These are phyloP conservation scores for Thymus quinquecostatus DNA, from an alignment of 257 asterid genomes.

Conservation along the genomic window DNA sequence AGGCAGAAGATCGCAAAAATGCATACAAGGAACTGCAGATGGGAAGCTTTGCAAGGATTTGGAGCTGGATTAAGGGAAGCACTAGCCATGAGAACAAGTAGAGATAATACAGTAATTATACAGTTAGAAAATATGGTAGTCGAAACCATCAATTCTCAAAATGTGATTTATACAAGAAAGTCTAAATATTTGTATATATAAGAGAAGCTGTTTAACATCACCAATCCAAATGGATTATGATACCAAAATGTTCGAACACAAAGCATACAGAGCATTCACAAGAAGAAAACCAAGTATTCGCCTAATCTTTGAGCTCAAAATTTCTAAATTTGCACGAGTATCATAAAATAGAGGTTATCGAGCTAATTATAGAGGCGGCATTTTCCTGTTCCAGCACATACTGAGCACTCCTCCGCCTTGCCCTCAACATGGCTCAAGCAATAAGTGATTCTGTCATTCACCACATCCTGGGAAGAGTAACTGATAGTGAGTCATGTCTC, in stretches of 20 bases:
- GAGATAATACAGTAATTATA: slow-evolving; percentile 3
- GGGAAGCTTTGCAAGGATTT: slow-evolving; percentile 38
- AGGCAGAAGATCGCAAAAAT: slow-evolving; percentile 45
- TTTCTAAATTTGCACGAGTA: not conserved
- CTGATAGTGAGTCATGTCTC: not conserved
- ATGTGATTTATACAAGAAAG: slow-evolving; percentile 11
- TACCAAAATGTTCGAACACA: not conserved
- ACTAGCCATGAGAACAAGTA: slow-evolving; percentile 27
- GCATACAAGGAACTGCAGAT: slow-evolving; percentile 42
- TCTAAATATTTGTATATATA: slow-evolving; percentile 3
- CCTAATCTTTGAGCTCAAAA: slow-evolving; percentile 19
- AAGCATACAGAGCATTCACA: not conserved
- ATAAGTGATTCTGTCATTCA: slow-evolving; percentile 79
- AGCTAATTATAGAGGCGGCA: slow-evolving; percentile 56
- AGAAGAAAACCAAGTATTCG: not conserved
- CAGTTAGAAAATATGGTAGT: not conserved
- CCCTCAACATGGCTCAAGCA: slow-evolving; percentile 92
- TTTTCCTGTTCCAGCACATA: slow-evolving; percentile 90
- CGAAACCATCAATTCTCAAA: not conserved
- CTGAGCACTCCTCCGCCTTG: slow-evolving; percentile 80
- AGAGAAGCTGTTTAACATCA: slow-evolving; percentile 10
- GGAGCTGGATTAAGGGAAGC: slow-evolving; percentile 47
- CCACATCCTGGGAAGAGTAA: slow-evolving; percentile 68
- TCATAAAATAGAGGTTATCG: not conserved
- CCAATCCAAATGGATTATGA: not conserved